These are phyloP conservation scores for Stentor coeruleus DNA, from an alignment of 73 alveolate species.

Conservation along the genomic window DNA sequence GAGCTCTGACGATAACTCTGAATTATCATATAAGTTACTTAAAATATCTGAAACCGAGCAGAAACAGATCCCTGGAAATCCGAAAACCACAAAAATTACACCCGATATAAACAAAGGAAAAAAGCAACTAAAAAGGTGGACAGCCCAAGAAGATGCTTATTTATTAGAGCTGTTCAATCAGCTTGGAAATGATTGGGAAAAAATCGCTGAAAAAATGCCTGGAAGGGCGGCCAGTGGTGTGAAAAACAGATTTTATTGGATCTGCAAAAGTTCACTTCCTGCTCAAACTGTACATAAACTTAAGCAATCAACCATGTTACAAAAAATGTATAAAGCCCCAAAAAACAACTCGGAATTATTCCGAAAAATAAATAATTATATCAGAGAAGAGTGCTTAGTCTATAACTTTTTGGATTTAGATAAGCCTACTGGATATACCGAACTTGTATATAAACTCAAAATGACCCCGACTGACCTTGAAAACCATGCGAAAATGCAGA, in stretches of 20 bases:
- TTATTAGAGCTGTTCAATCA: background rate
- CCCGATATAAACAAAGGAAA: no score
- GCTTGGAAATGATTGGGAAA: background rate
- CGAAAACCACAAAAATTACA: no score
- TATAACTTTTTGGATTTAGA: background rate
- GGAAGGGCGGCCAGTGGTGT: background rate
- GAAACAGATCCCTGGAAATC: no score
- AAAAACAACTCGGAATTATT: background rate
- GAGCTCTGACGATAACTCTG: no score
- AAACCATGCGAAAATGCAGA: constrained; percentile 6
- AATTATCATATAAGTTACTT: no score
- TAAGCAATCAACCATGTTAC: background rate
- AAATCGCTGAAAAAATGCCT: background rate
- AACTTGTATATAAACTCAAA: background rate
- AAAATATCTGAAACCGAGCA: no score
- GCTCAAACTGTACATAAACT: background rate
- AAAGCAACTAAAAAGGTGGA: background rate
- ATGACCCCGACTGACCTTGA: background rate
- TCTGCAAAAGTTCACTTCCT: background rate
- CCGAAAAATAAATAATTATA: background rate
- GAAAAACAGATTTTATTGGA: background rate
- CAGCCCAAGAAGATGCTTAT: background rate
- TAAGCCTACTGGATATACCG: background rate
- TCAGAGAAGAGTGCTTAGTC: background rate
- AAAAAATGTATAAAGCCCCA: background rate